Conservation (phyloP, 2,329 filamentous ascomycete species). For the Trichoderma sp. region DNA sequence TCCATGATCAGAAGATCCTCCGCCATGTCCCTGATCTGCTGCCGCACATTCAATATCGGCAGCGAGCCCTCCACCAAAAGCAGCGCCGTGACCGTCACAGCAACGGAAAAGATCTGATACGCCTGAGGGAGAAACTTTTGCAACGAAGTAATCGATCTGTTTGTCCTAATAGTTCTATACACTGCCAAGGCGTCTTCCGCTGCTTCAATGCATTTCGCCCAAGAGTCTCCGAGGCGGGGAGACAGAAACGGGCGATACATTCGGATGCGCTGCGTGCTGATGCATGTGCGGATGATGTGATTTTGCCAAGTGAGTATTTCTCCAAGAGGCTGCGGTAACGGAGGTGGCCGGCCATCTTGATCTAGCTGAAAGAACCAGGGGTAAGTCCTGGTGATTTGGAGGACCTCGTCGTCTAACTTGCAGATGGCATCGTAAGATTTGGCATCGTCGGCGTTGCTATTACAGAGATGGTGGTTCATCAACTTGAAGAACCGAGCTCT, state of each 20-base stretch:
- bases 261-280: conserved; percentile 27
- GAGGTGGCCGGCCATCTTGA: conserved; percentile 16
- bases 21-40: conserved; percentile 22
- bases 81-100: conserved; percentile 22
- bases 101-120: conserved; percentile 24
- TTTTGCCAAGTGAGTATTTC: conserved; percentile 24
- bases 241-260: conserved; percentile 25
- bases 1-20: conserved; percentile 18
- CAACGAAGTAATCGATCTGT: conserved; percentile 6
- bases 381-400: conserved; percentile 12
- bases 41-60: conserved; percentile 20
- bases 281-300: conserved; percentile 26
- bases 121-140: conserved; percentile 23
- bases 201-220: conserved; percentile 23
- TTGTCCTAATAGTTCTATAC: conserved; percentile 12
- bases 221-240: conserved; percentile 10
- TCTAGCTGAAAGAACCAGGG: conserved; percentile 24
- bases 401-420: conserved; percentile 18
- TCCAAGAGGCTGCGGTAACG: conserved; percentile 6
- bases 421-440: conserved; percentile 16
- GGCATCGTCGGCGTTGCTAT: not conserved
- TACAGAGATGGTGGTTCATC: conserved; percentile 19
- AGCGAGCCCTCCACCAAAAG: conserved; percentile 23
- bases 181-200: conserved; percentile 21
- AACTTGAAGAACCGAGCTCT: conserved; percentile 23